These are phyloP conservation scores for Nakazawaea wickerhamii DNA, from an alignment of 805 yeast species.

Conservation along the genomic window DNA sequence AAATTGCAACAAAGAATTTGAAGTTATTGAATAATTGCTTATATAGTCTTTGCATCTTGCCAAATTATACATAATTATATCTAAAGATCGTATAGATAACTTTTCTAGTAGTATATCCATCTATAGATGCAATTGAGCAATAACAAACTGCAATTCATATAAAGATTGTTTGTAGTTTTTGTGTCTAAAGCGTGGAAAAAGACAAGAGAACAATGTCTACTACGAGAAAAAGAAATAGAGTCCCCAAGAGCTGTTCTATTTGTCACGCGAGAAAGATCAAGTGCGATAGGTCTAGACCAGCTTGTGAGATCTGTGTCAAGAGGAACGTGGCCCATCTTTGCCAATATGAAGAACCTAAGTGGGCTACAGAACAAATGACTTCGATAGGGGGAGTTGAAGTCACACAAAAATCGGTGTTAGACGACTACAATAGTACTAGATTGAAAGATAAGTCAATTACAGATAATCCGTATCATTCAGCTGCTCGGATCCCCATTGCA, in stretches of 20 bases:
- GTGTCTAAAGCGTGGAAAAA: too few species aligned
- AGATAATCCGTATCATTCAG: slow-evolving; percentile 2
- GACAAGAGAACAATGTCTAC: background rate
- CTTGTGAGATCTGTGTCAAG: slow-evolving; percentile 26
- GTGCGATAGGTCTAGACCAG: slow-evolving; percentile 31
- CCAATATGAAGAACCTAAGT: slow-evolving; percentile 25
- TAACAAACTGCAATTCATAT: too few species aligned
- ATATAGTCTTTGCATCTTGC: too few species aligned
- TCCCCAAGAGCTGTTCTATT: slow-evolving; percentile 39
- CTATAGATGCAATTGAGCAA: too few species aligned
- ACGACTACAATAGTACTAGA: slow-evolving; percentile 4
- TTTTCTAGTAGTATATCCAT: too few species aligned
- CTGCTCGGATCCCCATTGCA: slow-evolving; percentile 5
- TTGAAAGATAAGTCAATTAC: slow-evolving; percentile 1
- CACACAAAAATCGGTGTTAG: background rate
- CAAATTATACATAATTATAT: too few species aligned
- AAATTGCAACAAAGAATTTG: too few species aligned
- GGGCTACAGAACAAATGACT: slow-evolving; percentile 18
- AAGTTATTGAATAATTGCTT: too few species aligned
- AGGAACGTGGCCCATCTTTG: slow-evolving; percentile 23
- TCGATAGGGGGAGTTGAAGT: background rate
- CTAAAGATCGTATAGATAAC: background rate
- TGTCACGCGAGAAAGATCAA: slow-evolving; percentile 44
- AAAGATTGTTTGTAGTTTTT: too few species aligned
- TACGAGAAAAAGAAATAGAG: slow-evolving; percentile 27